Conservation (phyloP, 2,329 filamentous ascomycete genomes). For the Dothistroma septosporum region DNA sequence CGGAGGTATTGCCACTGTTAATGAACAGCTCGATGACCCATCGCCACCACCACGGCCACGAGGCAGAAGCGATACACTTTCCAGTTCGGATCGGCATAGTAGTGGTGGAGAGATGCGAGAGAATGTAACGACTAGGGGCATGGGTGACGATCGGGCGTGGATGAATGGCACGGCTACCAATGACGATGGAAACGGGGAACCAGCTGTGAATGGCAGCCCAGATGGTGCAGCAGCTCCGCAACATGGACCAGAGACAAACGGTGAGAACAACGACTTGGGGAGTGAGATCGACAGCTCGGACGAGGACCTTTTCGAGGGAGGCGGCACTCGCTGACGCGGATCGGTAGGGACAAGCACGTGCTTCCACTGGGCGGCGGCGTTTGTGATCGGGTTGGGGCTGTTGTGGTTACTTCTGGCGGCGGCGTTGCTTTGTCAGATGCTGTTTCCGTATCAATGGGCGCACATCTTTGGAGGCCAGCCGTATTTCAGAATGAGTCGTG, state of each 20-base stretch:
- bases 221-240: no score
- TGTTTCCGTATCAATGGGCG: background rate
- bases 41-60: no score
- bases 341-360: background rate
- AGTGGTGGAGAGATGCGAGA: background rate
- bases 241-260: background rate
- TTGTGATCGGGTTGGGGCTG: background rate
- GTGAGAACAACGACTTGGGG: background rate
- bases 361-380: background rate
- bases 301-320: background rate
- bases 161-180: background rate
- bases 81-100: background rate
- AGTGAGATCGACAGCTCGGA: background rate
- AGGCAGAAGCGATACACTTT: background rate
- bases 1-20: no score
- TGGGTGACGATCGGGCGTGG: background rate
- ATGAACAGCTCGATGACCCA: no score
- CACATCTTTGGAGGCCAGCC: background rate
- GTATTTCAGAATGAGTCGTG: background rate
- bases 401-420: background rate
- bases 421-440: background rate
- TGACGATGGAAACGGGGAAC: background rate
- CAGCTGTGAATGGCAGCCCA: background rate
- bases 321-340: background rate
- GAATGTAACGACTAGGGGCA: background rate